Conservation (phyloP, 139 green algal species). For the Spirogloea muscicola region DNA sequence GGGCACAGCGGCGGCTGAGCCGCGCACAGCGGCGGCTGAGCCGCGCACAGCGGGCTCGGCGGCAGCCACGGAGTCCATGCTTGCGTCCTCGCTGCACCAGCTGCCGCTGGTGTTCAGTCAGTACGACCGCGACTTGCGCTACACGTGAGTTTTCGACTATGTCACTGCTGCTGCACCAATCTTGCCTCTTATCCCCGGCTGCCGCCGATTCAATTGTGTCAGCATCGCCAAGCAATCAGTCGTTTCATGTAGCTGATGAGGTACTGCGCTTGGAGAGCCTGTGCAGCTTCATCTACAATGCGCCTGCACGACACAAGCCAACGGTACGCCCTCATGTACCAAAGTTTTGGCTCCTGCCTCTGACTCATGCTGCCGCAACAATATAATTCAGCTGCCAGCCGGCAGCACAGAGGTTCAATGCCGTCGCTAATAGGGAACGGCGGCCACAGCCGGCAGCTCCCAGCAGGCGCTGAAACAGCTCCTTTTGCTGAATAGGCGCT, state of each 20-base stretch:
- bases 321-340: neutral
- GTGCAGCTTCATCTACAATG: slow-evolving; percentile 6
- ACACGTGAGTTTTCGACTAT: slow-evolving; percentile 12
- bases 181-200: neutral
- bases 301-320: slow-evolving; percentile 1
- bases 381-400: no score
- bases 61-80: neutral
- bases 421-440: neutral
- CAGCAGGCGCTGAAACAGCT: neutral
- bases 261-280: no score
- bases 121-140: slow-evolving; percentile 5
- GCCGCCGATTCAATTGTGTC: neutral
- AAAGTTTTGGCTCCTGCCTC: no score
- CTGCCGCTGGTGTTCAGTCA: neutral
- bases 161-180: neutral
- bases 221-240: no score
- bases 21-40: no score
- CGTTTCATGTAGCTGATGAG: no score
- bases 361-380: neutral
- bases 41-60: no score
- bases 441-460: neutral
- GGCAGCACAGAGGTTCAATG: neutral
- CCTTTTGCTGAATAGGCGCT: no score
- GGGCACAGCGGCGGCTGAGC: no score
- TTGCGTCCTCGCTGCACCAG: neutral